phyloP scores from a whole-genome alignment of 495 filamentous ascomycete genomes.

The Daldinia vernicosa region DNA sequence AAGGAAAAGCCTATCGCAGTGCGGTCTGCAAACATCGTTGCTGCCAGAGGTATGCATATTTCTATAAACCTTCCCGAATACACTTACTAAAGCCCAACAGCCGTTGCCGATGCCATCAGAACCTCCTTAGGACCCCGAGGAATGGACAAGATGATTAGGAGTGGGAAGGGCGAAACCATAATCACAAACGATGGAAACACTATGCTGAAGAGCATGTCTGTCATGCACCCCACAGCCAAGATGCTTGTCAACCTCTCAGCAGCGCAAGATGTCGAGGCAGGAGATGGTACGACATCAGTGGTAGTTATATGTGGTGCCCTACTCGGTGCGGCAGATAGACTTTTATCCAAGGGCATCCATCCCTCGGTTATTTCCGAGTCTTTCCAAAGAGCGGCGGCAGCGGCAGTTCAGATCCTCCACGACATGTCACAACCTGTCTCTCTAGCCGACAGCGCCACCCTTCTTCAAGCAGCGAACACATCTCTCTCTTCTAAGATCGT shows the following conservation, averaged over 20 bases:
- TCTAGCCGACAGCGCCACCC: constrained; percentile 83
- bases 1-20: constrained; percentile 99
- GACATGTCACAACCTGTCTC: constrained; percentile 95
- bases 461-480: constrained; percentile 95
- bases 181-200: constrained; percentile 99
- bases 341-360: constrained; percentile 93
- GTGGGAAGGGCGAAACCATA: constrained; percentile 93
- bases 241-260: constrained; percentile 98
- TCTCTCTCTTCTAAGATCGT: constrained; percentile 99
- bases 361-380: constrained; percentile 97
- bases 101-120: constrained; percentile 95
- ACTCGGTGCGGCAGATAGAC: constrained; percentile 88
- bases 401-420: constrained; percentile 87
- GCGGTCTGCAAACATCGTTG: constrained; percentile 92
- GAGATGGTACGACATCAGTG: constrained; percentile 97
- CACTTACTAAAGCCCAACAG: constrained; percentile 55
- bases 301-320: constrained; percentile 96
- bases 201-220: constrained; percentile 97
- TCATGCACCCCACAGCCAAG: constrained; percentile 97
- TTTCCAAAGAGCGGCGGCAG: constrained; percentile 92
- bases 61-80: background rate
- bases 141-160: constrained; percentile 99
- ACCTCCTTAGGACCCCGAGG: constrained; percentile 68
- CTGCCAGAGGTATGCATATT: constrained; percentile 80
- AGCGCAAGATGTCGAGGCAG: constrained; percentile 97